Evolutionary conservation across 148 eudicot species (phyloP).

Genomic region (Camellia sinensis): DNA sequence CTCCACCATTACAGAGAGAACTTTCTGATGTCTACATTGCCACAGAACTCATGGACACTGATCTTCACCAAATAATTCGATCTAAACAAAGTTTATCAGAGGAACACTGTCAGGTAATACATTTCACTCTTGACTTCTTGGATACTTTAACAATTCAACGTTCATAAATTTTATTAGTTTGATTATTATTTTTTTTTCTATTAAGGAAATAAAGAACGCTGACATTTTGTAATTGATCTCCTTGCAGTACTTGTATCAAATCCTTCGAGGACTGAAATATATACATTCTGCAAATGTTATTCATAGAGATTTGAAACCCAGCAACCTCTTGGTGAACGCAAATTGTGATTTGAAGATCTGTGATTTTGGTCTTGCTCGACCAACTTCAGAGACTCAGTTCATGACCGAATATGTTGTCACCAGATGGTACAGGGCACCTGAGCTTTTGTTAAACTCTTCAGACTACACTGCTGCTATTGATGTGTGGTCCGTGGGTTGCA

Average conservation of each 20-base stretch:
- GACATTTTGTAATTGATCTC: slow-evolving; percentile 7
- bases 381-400: slow-evolving; percentile 66
- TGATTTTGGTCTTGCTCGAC: slow-evolving; percentile 90
- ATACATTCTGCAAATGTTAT: slow-evolving; percentile 84
- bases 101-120: slow-evolving; percentile 87
- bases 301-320: slow-evolving; percentile 87
- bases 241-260: slow-evolving; percentile 89
- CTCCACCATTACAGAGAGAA: slow-evolving; percentile 35
- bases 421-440: slow-evolving; percentile 93
- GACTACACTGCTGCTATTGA: slow-evolving; percentile 88
- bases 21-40: slow-evolving; percentile 87
- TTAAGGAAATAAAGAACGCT: background rate
- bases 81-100: slow-evolving; percentile 84
- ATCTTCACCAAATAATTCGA: slow-evolving; percentile 88
- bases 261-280: slow-evolving; percentile 80
- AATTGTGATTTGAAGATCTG: slow-evolving; percentile 84
- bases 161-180: background rate
- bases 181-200: background rate
- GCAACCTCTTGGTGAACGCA: slow-evolving; percentile 74
- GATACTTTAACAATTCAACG: background rate
- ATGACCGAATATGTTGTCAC: slow-evolving; percentile 95
- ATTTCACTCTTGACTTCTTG: background rate
- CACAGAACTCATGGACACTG: slow-evolving; percentile 36
- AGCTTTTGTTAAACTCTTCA: slow-evolving; percentile 79
- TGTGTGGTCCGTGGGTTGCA: slow-evolving; percentile 95